phyloP scores from a whole-genome alignment of 2,329 filamentous ascomycete species.

The Trichophyton verrucosum region DNA sequence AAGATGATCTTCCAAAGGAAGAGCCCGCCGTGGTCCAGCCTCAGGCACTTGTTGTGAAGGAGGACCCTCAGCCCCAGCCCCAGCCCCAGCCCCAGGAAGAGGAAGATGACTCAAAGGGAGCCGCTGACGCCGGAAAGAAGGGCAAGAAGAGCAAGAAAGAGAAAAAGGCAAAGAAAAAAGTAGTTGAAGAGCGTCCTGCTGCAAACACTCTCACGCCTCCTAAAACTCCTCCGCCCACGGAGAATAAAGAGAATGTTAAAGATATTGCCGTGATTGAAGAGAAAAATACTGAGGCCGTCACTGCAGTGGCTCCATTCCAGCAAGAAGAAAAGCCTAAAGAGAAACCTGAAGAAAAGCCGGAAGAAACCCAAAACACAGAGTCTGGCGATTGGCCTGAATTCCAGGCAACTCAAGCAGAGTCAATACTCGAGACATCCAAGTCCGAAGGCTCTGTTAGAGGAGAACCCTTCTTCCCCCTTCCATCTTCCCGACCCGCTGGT shows the following conservation, averaged over 20 bases:
- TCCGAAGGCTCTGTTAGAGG: slow-evolving; percentile 4
- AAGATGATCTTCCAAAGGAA: background rate
- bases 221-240: slow-evolving; percentile 25
- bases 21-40: background rate
- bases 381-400: slow-evolving; percentile 9
- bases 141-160: slow-evolving; percentile 20
- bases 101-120: slow-evolving; percentile 6
- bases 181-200: slow-evolving; percentile 16
- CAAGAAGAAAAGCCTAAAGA: slow-evolving; percentile 3
- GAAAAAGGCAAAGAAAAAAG: slow-evolving; percentile 17
- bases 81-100: slow-evolving; percentile 6
- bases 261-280: background rate
- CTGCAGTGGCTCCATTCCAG: slow-evolving; percentile 11
- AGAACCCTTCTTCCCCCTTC: slow-evolving; percentile 21
- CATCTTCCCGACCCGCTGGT: slow-evolving; percentile 20
- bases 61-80: slow-evolving; percentile 4
- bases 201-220: slow-evolving; percentile 26
- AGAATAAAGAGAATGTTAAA: slow-evolving; percentile 10
- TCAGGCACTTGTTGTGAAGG: background rate
- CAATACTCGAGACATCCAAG: background rate
- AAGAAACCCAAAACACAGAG: slow-evolving; percentile 1
- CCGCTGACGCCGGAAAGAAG: slow-evolving; percentile 22
- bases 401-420: slow-evolving; percentile 8
- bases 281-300: background rate
- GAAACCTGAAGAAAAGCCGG: background rate